Base-by-base conservation (phyloP, 1,284 basidiomycete species). In the Earliella scabrosa region DNA sequence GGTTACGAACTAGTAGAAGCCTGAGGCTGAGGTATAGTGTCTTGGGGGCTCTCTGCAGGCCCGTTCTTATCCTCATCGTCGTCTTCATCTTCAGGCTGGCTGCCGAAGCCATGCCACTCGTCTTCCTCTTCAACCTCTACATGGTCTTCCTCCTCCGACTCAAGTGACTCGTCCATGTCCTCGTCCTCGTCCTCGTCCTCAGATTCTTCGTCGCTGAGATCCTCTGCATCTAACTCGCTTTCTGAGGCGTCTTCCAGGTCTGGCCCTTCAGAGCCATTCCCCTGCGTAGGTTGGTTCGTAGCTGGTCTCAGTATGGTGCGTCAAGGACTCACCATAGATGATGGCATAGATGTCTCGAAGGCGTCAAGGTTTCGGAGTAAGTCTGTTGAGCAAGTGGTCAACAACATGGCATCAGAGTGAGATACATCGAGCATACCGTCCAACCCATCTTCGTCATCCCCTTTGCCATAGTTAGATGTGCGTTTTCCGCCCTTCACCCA, bases 391-490 rank as follows among this genome's bases (percentile, higher is more conserved):
- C 31, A 21, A 2, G 2, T 56, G 61, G 29, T 54, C 46, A 13
- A 14, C 20, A 16, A 16, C 7, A 8, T 18, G 8, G 21, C 0
- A 48, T 16, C 14, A 11, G 8, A 27, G 7, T 11, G 9, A 4
- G 16, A 20, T 14, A 20, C 2, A 20, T 14, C 11, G 24, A 10
- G 27, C 46, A 24, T 24, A 71, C 71, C 71, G 39, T 69, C 69
- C 16, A 72, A 54, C 1, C 70, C 71, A 45, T 72, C 71, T 1
- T 72, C 67, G 32, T 62, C 60, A 3, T 64, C 67, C 1, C 63
- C 69, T 26, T 55, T 63, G 5, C 68, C 69, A 50, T 68, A 68
- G 36, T 64, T 64, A 6, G 54, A 44, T 10, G 69, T 66, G 10
- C 64, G 61, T 50, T 63, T 63, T 2, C 67, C 66, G 29, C 64